These are phyloP conservation scores for Scalesia atractyloides DNA, from an alignment of 129 eudicot species.

Conservation along the genomic window DNA sequence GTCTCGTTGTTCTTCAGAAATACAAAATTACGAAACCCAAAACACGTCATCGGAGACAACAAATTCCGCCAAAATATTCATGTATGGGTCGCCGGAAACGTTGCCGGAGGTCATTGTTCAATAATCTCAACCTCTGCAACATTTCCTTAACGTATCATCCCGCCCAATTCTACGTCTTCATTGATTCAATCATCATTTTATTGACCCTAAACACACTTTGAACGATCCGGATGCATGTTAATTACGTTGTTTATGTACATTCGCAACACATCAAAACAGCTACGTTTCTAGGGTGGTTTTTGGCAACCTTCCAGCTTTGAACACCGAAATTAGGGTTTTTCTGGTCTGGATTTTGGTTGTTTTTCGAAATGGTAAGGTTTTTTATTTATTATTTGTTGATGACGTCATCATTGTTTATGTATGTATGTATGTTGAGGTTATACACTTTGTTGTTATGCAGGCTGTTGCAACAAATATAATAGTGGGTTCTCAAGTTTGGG, in stretches of 20 bases:
- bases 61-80: slow-evolving; percentile 27
- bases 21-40: slow-evolving; percentile 23
- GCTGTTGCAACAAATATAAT: background rate
- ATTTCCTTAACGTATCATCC: slow-evolving; percentile 25
- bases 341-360: slow-evolving; percentile 26
- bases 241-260: background rate
- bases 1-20: slow-evolving; percentile 19
- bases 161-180: slow-evolving; percentile 8
- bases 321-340: slow-evolving; percentile 36
- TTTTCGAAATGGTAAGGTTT: slow-evolving; percentile 34
- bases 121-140: slow-evolving; percentile 38
- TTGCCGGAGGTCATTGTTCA: slow-evolving; percentile 37
- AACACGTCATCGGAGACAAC: slow-evolving; percentile 9
- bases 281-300: slow-evolving; percentile 13
- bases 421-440: background rate
- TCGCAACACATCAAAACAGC: too few relatives aligned
- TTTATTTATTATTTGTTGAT: slow-evolving; percentile 17
- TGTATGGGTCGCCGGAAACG: slow-evolving; percentile 41
- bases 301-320: slow-evolving; percentile 19
- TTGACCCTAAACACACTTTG: background rate
- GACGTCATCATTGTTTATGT: background rate
- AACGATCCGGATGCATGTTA: slow-evolving; percentile 24
- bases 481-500: slow-evolving; percentile 95
- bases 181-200: background rate
- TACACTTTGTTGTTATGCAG: too few relatives aligned